Evolutionary conservation across 1,284 basidiomycete species (phyloP), one percentile per base, ranked within the genome.

Genomic region (Tylopilus orsonianus): DNA sequence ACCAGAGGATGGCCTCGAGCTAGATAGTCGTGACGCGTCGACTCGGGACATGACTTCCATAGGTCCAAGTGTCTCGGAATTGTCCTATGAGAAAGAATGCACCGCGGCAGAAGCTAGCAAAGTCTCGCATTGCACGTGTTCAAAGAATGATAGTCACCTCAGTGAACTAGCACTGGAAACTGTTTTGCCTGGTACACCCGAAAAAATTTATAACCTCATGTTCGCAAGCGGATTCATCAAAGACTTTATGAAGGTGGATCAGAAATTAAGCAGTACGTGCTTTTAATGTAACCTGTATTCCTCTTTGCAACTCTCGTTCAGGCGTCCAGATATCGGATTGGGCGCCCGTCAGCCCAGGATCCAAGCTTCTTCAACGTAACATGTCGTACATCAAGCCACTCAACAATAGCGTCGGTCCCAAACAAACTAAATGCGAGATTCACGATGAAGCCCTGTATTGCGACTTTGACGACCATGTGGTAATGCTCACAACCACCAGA

Each of bases 341-440:
- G 94, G 72, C 78, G 10, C 91, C 92, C 0, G 73, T 73, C 2
- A 60, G 68, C 0, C 73, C 80, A 0, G 81, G 78, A n/a, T 81
- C 85, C 34, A 79, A 85, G 52, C 77, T 90, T 40, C 80, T 97
- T 5, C 75, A 83, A 16, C 82, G 96, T 13, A 87, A 90, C 52
- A 92, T 96, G 79, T 90, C 91, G 18, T 99, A 98, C 71, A 95
- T 97, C 71, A 98, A 97, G 67, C 95, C 95, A 0, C 75, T 99
- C 34, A 85, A 81, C 53, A 94, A 81, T 0, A 83, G 85, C 32
- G 83, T 99, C 27, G 96, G 96, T 0, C 96, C 96, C 1, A 96
- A 87, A 68, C 90, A 93, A 67, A 95, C 96, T 9, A 96, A 94
- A 65, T 99, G 97, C 71, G 85, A 96, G 68, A 84, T 98, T 50